phyloP scores from a whole-genome alignment of 1,284 basidiomycete genomes.

The Hymenochaete sp. region DNA sequence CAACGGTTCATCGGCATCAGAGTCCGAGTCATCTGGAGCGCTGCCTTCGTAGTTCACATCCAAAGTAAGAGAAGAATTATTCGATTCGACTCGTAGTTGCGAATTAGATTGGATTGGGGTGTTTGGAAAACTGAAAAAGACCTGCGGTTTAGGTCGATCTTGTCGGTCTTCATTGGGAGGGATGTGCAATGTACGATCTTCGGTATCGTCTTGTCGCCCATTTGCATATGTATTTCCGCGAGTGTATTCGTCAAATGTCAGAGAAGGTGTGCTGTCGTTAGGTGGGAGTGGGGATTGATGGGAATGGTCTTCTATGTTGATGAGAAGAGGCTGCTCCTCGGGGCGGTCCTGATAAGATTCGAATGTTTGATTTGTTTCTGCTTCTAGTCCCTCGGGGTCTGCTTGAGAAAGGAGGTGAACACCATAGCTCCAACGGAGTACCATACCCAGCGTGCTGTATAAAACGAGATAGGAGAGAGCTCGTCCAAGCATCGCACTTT shows the following conservation, averaged over 20 bases:
- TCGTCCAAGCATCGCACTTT: constrained; percentile 84
- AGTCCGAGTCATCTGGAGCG: constrained; percentile 1
- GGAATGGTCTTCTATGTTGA: constrained; percentile 3
- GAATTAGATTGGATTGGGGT: constrained; percentile 11
- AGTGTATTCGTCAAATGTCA: not conserved
- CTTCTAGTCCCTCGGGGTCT: constrained; percentile 42
- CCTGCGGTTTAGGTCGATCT: not conserved
- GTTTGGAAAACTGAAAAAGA: constrained; percentile 13
- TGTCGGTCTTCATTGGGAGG: not conserved
- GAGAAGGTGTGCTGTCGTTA: constrained; percentile 4
- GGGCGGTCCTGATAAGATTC: constrained; percentile 18
- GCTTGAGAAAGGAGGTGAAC: constrained; percentile 69
- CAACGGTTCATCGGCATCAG: constrained; percentile 1
- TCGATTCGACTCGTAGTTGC: not conserved
- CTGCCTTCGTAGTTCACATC: not conserved
- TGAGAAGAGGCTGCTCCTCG: constrained; percentile 6
- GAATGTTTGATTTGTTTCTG: constrained; percentile 16
- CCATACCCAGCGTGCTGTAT: constrained; percentile 91
- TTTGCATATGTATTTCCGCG: not conserved
- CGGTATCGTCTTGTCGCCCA: not conserved
- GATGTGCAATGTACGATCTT: not conserved
- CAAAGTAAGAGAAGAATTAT: constrained; percentile 2
- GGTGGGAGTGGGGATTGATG: not conserved
- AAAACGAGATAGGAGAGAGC: constrained; percentile 89
- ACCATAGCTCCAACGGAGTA: constrained; percentile 87